These are phyloP conservation scores for Hysterangium stoloniferum DNA, from an alignment of 768 basidiomycete species.

Conservation along the genomic window DNA sequence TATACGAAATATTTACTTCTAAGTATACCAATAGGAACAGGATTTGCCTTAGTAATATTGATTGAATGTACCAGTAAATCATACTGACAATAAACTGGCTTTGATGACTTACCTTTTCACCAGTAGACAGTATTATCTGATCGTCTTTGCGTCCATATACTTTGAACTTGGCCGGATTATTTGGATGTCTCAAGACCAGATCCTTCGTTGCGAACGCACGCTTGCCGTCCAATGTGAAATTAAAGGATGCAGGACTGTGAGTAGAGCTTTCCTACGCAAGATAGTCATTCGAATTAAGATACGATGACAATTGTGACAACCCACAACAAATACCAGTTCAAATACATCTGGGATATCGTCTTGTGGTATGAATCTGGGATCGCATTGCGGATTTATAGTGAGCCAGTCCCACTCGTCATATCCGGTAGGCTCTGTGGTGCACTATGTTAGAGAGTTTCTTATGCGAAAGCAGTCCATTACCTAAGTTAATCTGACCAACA, in stretches of 20 bases:
- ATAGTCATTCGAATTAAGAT: neutral
- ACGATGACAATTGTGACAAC: neutral
- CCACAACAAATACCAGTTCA: neutral
- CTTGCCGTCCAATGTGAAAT: conserved; percentile 25
- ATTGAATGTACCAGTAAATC: neutral
- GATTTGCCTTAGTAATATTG: conserved; percentile 20
- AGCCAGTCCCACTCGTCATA: neutral
- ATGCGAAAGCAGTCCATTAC: neutral
- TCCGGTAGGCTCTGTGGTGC: neutral
- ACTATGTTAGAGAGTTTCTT: neutral
- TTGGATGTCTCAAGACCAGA: conserved; percentile 34
- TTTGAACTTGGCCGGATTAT: conserved; percentile 23
- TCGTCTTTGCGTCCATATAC: conserved; percentile 19
- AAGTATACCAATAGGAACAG: conserved; percentile 25
- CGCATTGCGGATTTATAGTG: neutral
- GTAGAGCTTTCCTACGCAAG: neutral
- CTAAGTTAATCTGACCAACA: neutral
- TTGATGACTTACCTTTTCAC: conserved; percentile 22
- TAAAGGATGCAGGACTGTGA: neutral
- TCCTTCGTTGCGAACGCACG: conserved; percentile 34
- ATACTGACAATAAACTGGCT: neutral
- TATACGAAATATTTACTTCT: neutral
- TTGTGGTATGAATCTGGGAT: conserved; percentile 1
- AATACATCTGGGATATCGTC: neutral
- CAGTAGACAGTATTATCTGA: conserved; percentile 25